Evolutionary conservation across 768 basidiomycete species (phyloP).

Genomic region (Suillus luteus): DNA sequence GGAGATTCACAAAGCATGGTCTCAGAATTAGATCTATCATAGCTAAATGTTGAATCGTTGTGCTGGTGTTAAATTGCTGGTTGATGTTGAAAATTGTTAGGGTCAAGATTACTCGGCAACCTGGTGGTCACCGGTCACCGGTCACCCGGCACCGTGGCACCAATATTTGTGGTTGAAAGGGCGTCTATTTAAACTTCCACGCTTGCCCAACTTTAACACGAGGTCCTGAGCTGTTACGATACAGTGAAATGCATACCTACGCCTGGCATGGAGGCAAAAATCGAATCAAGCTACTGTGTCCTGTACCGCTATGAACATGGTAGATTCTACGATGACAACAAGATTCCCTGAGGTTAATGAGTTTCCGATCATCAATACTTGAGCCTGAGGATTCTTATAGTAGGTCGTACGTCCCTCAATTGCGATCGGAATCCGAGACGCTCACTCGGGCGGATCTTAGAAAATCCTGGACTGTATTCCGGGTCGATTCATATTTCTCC

Average conservation of each 20-base stretch:
- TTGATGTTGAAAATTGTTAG: too few species aligned
- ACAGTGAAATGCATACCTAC: neutral
- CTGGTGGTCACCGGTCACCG: neutral
- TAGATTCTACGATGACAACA: neutral
- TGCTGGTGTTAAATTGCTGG: too few species aligned
- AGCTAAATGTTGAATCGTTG: too few species aligned
- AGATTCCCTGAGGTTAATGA: neutral
- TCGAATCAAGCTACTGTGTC: neutral
- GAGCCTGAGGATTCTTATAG: neutral
- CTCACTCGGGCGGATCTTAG: slow-evolving; percentile 2
- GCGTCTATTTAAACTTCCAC: neutral
- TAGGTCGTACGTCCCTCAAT: neutral
- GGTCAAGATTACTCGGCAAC: neutral
- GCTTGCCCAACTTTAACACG: neutral
- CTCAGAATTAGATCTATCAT: too few species aligned
- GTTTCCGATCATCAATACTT: neutral
- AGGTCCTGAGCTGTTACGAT: neutral
- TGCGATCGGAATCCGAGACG: slow-evolving; percentile 1
- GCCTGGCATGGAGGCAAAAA: neutral
- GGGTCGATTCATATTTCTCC: neutral
- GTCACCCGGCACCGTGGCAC: too few species aligned
- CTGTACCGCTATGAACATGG: neutral
- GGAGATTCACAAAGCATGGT: neutral
- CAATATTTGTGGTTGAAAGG: too few species aligned
- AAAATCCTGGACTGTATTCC: neutral